Base-by-base conservation (phyloP, 2,329 filamentous ascomycete species). In the Pestalotiopsis sp. region DNA sequence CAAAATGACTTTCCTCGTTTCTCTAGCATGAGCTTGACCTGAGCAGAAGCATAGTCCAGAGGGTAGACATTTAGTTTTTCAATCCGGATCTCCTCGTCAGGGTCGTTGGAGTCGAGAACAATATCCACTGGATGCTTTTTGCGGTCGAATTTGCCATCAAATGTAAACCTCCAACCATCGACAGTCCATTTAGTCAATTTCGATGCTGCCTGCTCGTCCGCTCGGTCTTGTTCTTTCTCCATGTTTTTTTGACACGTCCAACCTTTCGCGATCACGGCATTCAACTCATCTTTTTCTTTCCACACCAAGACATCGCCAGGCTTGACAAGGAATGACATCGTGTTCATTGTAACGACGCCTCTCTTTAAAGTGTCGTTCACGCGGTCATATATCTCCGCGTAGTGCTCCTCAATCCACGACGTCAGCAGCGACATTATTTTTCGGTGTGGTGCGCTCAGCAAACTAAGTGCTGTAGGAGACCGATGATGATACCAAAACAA, bases 91-190 rank as follows among this genome's bases (percentile, higher is more conserved):
- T 49, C 45, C 68, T 1, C 67, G 14, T 49, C 59, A 14, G 71
- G 67, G 0, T 80, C 78, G 23, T 81, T 79, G 17, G 78, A 77
- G 2, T 81, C 83, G 0, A 83, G 74, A 68, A 82, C 78, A 3
- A 80, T 74, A 40, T 17, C 4, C 4, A 27, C 9, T 40, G 36
- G 23, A 45, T 4, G 45, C 5, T 20, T 3, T 7, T 1, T 20
- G 17, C 17, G 45, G 45, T 49, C 17, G 14, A 49, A 49, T 2
- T 7, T 49, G 14, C 45, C 45, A 3, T 49, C 45, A 7, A n/a
- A 49, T 17, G 2, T 3, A 9, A 49, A 49, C 4, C n/a, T n/a
- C 17, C 45, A 49, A n/a, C 45, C 20, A 3, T 49, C 45, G 1
- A 49, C 45, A 0, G 17, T 49, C 45, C 45, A 49, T 17, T 7